A percentile compares a stretch with the other conserved stretches of the same genome.
phyloP scores from a whole-genome alignment of 345 rosid genomes.

The Turnera subulata region DNA sequence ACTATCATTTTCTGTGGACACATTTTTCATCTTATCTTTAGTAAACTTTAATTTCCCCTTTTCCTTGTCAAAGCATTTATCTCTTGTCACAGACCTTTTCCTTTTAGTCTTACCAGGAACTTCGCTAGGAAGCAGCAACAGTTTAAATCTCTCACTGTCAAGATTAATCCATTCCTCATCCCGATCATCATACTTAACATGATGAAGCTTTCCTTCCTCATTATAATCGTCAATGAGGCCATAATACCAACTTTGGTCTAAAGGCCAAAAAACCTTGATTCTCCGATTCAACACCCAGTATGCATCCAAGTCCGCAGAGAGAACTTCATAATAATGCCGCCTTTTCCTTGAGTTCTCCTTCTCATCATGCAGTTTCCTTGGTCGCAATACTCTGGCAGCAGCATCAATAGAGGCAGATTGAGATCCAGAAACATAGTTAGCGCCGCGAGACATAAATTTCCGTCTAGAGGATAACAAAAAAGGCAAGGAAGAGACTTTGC shows the following conservation, averaged over 20 bases:
- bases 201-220: constrained; percentile 70
- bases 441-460: constrained; percentile 23
- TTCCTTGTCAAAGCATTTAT: constrained; percentile 29
- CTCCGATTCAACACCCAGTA: constrained; percentile 66
- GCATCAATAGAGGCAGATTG: constrained; percentile 52
- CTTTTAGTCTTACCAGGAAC: constrained; percentile 48
- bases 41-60: constrained; percentile 32
- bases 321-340: constrained; percentile 80
- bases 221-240: constrained; percentile 79
- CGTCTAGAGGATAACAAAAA: constrained; percentile 36
- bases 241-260: constrained; percentile 87
- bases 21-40: constrained; percentile 39
- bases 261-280: constrained; percentile 92
- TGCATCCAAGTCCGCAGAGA: constrained; percentile 61
- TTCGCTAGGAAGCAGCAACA: constrained; percentile 77
- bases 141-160: constrained; percentile 78
- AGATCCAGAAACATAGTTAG: constrained; percentile 38
- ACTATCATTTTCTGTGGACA: constrained; percentile 46
- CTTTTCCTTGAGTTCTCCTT: constrained; percentile 62
- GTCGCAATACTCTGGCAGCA: constrained; percentile 69
- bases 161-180: constrained; percentile 96
- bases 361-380: constrained; percentile 53
- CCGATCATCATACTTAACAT: constrained; percentile 92
- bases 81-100: constrained; percentile 39
- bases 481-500: constrained; percentile 39